Percentiles rank a stretch among this genome's conserved stretches.
phyloP scores from a whole-genome alignment of 2,329 filamentous ascomycete species.

The Xylaria sp. region DNA sequence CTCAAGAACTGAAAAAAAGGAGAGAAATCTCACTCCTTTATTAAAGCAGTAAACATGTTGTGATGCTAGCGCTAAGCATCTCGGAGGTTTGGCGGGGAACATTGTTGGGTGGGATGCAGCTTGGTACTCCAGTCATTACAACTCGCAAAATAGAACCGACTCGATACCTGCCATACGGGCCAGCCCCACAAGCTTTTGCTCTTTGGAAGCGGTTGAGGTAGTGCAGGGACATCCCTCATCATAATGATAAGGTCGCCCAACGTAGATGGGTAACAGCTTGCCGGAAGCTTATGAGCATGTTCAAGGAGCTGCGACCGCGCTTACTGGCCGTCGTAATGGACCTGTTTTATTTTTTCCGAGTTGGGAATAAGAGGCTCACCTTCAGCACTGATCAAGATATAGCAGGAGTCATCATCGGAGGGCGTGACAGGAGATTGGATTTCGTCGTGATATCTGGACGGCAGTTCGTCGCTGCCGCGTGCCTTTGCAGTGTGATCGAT shows the following conservation, averaged over 20 bases:
- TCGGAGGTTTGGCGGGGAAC: background rate
- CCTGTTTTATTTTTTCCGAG: background rate
- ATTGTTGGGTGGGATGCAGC: background rate
- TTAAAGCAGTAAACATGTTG: no score
- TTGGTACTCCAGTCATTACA: background rate
- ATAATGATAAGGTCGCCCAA: background rate
- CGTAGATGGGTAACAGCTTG: background rate
- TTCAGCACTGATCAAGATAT: background rate
- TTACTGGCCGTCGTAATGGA: background rate
- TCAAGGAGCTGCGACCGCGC: background rate
- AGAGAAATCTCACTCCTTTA: no score
- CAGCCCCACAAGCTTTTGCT: background rate
- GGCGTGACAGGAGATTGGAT: background rate
- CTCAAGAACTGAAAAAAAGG: no score
- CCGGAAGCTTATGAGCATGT: background rate
- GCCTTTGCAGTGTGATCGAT: no score
- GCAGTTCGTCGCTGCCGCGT: background rate
- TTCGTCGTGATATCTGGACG: background rate
- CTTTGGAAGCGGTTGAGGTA: background rate
- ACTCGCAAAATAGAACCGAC: background rate
- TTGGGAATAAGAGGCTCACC: background rate
- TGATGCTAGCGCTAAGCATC: background rate
- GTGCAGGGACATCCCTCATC: conserved; percentile 1
- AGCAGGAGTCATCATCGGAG: background rate
- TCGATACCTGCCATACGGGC: background rate